These are phyloP conservation scores for Fusarium sublunatum DNA, from an alignment of 2,329 filamentous ascomycete genomes.

Conservation along the genomic window DNA sequence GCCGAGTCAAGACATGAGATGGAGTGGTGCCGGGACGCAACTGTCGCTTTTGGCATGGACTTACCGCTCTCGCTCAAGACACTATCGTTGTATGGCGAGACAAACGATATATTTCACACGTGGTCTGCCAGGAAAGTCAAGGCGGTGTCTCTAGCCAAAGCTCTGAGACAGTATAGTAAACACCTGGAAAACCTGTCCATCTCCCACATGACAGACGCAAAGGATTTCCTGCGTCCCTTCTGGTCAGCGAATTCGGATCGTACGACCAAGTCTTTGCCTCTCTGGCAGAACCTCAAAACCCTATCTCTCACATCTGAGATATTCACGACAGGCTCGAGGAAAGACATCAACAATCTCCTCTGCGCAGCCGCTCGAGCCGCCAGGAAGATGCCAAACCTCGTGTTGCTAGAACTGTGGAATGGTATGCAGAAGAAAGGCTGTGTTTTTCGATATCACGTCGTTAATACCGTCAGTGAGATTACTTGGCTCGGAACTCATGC, in stretches of 20 bases:
- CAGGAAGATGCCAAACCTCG: conserved; percentile 19
- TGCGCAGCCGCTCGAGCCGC: conserved; percentile 5
- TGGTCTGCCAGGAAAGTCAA: neutral
- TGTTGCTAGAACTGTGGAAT: conserved; percentile 9
- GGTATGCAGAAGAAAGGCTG: neutral
- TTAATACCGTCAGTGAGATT: neutral
- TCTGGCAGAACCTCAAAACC: conserved; percentile 4
- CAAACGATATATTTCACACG: neutral
- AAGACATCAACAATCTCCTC: neutral
- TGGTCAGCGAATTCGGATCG: neutral
- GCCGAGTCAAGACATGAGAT: neutral
- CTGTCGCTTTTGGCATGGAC: neutral
- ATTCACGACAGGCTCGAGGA: neutral
- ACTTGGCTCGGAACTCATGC: conserved; percentile 4
- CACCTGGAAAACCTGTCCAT: conserved; percentile 14
- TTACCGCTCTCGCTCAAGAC: conserved; percentile 12
- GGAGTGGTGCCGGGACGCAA: neutral
- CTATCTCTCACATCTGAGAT: neutral
- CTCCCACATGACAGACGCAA: conserved; percentile 18
- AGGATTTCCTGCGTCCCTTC: conserved; percentile 10
- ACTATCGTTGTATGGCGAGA: conserved; percentile 4
- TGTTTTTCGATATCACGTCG: conserved; percentile 10
- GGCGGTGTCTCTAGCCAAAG: conserved; percentile 4
- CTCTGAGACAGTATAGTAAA: neutral
- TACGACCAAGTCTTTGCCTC: neutral